Base-by-base conservation (phyloP, 2,329 filamentous ascomycete species). In the Dryadomyces quercus-mongolicae region DNA sequence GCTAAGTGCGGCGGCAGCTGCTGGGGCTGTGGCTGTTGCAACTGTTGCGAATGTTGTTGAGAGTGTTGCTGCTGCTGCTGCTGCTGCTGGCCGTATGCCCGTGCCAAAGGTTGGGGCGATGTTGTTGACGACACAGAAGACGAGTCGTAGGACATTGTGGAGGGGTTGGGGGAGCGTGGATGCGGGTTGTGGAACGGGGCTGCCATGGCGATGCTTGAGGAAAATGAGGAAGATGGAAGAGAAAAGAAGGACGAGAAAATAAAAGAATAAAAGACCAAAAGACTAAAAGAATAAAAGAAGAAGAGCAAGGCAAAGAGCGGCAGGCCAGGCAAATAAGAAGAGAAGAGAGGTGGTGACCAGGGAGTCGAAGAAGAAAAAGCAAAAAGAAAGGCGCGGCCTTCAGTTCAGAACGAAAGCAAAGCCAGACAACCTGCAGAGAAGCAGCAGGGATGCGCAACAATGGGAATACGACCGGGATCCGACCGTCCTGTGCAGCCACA, bases 91-190 rank as follows among this genome's bases (percentile, higher is more conserved):
- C 73, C 68, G 25, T 56, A 46, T 55, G 75, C 70, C 54, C 20
- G 20, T 42, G 15, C 49, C 13, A 43, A 10, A 21, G 74, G 73
- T 60, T 74, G 75, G 51, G 80, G 80, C 20, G 81, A 84, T 31
- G 79, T 76, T 55, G 78, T 75, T 55, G 80, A 82, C 25, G 80
- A 81, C 61, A 81, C 77, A 49, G 80, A 81, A 12, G 80, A 82
- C 56, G 80, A 82, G 68, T 81, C 78, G 74, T 81, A 83, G 60
- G 79, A 82, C 66, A 75, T 74, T 59, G 74, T 77, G 59, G 79
- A 81, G 57, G 72, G 73, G 66, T 81, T 81, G 57, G 81, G 80
- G 55, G 80, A 83, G 68, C 78, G 79, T 62, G 77, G 69, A 66
- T 78, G 82, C 51, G 73, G 68, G 65, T 74, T 78, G 69, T 82